Base-by-base conservation (phyloP, 2,329 filamentous ascomycete species). In the Lasiodiplodia sp. region DNA sequence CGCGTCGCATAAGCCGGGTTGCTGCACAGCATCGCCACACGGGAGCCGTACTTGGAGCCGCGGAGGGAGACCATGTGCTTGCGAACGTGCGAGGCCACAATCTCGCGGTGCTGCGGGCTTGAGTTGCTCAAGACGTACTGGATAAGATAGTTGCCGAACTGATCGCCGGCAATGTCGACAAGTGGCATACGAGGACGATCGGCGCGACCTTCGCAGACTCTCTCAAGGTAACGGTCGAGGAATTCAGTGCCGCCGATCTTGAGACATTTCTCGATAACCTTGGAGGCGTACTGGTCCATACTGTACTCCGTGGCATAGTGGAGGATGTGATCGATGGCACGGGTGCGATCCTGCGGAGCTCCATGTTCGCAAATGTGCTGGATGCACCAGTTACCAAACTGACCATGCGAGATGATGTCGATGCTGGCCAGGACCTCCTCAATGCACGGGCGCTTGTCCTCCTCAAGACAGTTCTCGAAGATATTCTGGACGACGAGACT, bases 351-450 rank as follows among this genome's bases (percentile, higher is more conserved):
- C 51, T 91, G 90, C 38, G 94, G 92, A 68, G 91, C 91, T 63
- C 96, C 95, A 78, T 99, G 96, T 80, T 99, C 96, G 81, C 96
- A 99, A 75, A 99, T 94, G 81, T 99, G 96, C 82, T 99, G 96
- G 75, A 99, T 98, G 83, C 96, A 99, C 96, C 96, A 99, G 79
- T 99, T 99, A 68, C 96, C 96, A 78, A 99, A 99, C 79, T 99
- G 96, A 31, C 96, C 96, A 79, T 97, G 95, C 69, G 96, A 92
- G 76, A 99, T 94, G 71, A 97, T 92, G 81, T 99, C 94, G 74
- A 99, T 97, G 78, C 96, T 97, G 70, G 88, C 88, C 68, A 99
- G 88, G 49, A 99, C 96, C 80, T 99, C 96, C 79, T 97, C 94
- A 77, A 99, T 97, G 77, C 96, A 97, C 56, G 94, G 94, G 70